A percentile compares a stretch with the other conserved stretches of the same genome.
These are phyloP conservation scores for Aspergillus arachidicola DNA, from an alignment of 2,329 filamentous ascomycete species.

Conservation along the genomic window DNA sequence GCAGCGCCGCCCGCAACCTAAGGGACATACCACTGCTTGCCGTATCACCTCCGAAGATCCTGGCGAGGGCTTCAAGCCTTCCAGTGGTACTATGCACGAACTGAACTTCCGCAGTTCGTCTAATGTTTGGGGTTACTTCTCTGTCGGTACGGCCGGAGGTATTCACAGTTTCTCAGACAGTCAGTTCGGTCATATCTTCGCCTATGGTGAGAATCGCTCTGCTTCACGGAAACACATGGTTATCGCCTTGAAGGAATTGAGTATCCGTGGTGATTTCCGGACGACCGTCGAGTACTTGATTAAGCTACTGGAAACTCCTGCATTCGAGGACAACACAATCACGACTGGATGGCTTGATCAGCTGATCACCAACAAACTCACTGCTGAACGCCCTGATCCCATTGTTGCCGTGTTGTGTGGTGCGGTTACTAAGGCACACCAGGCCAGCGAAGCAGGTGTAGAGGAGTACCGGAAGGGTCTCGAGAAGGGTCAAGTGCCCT, in stretches of 20 bases:
- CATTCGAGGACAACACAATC: slow-evolving; percentile 98
- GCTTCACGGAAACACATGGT: slow-evolving; percentile 99
- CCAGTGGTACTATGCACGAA: slow-evolving; percentile 98
- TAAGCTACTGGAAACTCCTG: slow-evolving; percentile 96
- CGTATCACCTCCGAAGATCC: slow-evolving; percentile 99
- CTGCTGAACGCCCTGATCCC: slow-evolving; percentile 89
- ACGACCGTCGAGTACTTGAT: slow-evolving; percentile 99
- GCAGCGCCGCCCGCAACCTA: slow-evolving; percentile 87
- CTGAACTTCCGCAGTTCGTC: slow-evolving; percentile 98
- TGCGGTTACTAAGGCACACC: slow-evolving; percentile 91
- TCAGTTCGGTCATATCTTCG: slow-evolving; percentile 99
- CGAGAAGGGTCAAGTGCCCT: slow-evolving; percentile 95
- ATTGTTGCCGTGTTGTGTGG: slow-evolving; percentile 94
- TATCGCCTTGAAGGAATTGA: slow-evolving; percentile 95
- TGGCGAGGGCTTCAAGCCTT: slow-evolving; percentile 99
- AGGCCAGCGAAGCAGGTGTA: slow-evolving; percentile 88
- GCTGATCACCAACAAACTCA: slow-evolving; percentile 96
- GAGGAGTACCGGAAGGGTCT: slow-evolving; percentile 83
- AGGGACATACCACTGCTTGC: slow-evolving; percentile 96
- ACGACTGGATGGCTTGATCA: slow-evolving; percentile 98
- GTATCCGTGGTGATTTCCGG: slow-evolving; percentile 98
- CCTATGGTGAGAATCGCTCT: slow-evolving; percentile 95
- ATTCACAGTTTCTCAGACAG: slow-evolving; percentile 99
- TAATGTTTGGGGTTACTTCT: slow-evolving; percentile 99
- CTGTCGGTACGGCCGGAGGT: slow-evolving; percentile 90